phyloP scores from a whole-genome alignment of 2,329 filamentous ascomycete genomes.

The Plenodomus lindquistii region DNA sequence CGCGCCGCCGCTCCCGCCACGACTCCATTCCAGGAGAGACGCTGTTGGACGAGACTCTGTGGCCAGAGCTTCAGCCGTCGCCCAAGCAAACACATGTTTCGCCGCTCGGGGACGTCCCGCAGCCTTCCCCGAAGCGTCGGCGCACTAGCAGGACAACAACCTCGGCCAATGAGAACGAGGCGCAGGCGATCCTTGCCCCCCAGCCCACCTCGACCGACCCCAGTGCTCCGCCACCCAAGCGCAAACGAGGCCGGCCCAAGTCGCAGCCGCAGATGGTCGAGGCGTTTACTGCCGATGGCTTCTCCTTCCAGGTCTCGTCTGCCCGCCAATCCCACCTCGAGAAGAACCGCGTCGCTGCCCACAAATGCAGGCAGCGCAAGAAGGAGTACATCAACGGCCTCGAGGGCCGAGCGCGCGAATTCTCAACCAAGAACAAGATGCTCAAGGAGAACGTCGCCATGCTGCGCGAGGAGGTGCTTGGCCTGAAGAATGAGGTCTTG shows the following conservation, averaged over 20 bases:
- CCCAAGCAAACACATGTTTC: conserved; percentile 9
- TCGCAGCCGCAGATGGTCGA: conserved; percentile 38
- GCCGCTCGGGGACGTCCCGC: conserved; percentile 5
- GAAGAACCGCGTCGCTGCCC: conserved; percentile 72
- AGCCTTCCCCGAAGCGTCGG: conserved; percentile 29
- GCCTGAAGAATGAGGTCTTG: conserved; percentile 44
- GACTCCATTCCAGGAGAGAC: conserved; percentile 35
- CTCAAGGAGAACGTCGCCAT: conserved; percentile 40
- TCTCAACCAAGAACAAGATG: conserved; percentile 40
- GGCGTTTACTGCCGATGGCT: conserved; percentile 37
- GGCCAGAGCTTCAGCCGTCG: conserved; percentile 17
- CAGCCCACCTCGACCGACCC: conserved; percentile 13
- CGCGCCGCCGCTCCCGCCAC: conserved; percentile 13
- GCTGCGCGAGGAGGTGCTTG: conserved; percentile 41
- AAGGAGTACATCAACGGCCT: conserved; percentile 60
- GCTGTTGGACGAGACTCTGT: conserved; percentile 33
- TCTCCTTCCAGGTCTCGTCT: conserved; percentile 39
- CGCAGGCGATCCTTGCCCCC: conserved; percentile 2
- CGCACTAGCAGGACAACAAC: conserved; percentile 25
- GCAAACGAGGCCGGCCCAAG: conserved; percentile 43
- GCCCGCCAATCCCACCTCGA: conserved; percentile 55
- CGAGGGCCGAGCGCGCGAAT: conserved; percentile 51
- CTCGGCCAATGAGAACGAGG: conserved; percentile 11
- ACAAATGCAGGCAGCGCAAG: conserved; percentile 74
- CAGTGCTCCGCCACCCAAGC: conserved; percentile 38